Evolutionary conservation across 306 rosid species (phyloP), one percentile per base, ranked within the genome.

Genomic region (Cucumis hystrix): DNA sequence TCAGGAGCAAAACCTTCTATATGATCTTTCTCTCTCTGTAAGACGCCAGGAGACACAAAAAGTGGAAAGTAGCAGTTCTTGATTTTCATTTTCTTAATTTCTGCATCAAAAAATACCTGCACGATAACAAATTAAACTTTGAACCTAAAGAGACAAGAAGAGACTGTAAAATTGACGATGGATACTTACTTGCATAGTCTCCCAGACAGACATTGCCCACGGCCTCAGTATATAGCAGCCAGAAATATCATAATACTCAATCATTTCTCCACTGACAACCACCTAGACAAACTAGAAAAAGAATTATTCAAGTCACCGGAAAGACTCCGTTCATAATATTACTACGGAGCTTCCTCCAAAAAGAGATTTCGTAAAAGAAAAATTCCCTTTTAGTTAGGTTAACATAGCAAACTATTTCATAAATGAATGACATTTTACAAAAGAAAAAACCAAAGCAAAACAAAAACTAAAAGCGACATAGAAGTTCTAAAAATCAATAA

Each of bases 1-100:
- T 96, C 99, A 12, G 98, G 98, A 45, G 99, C 98, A 79, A 96
- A 96, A 30, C 99, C 98, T 85, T 92, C 99, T 21, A 92, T 81
- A 33, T 96, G 99, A 82, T 92, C 99, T 89, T 96, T 92, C 88
- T 92, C 99, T 87, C 83, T 89, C 76, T 92, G 92, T 79, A 96
- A 80, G 77, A 88, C 99, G 43, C 85, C 78, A 10, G 90, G 86
- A 66, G 98, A 92, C 76, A 96, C 99, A 74, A 96, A 96, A 75
- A 96, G 82, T 49, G 98, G 99, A 79, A 96, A 96, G 78, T 92
- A 91, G 88, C 96, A 89, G 85, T 92, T 92, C 87, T 92, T 88
- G 80, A 96, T 81, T 83, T 92, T 88, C 99, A 96, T 86, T 80
- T 87, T 91, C 90, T 96, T 96, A 21, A 96, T 92, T 80, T 96